phyloP scores from a whole-genome alignment of 768 basidiomycete genomes.

The Leccinum subgranulosum region DNA sequence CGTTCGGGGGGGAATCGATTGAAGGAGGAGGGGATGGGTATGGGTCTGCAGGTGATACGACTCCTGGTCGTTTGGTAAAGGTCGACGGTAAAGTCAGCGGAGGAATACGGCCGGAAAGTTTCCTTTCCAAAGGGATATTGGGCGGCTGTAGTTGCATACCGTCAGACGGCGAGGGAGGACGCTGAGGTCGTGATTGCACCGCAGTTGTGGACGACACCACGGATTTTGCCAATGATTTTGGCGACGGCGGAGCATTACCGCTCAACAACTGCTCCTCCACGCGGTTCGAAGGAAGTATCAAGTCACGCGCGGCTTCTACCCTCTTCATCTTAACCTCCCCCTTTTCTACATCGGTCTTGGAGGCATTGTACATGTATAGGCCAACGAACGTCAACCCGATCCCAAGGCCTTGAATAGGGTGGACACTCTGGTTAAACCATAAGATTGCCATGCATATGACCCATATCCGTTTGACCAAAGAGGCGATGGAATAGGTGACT shows the following conservation, averaged over 20 bases:
- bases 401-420: conserved; percentile 83
- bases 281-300: conserved; percentile 68
- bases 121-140: conserved; percentile 17
- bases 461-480: conserved; percentile 94
- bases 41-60: conserved; percentile 34
- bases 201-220: conserved; percentile 24
- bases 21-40: conserved; percentile 51
- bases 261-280: conserved; percentile 52
- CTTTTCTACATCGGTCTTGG: conserved; percentile 88
- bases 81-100: conserved; percentile 18
- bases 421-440: conserved; percentile 90
- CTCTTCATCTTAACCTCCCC: conserved; percentile 87
- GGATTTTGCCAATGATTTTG: conserved; percentile 1
- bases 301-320: conserved; percentile 66
- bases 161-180: conserved; percentile 3
- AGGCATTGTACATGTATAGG: conserved; percentile 93
- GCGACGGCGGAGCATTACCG: conserved; percentile 34
- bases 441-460: conserved; percentile 97
- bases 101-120: conserved; percentile 11
- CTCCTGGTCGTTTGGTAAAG: conserved; percentile 23
- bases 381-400: conserved; percentile 88
- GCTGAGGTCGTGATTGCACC: conserved; percentile 20
- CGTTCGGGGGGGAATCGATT: conserved; percentile 22
- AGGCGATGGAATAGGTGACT: conserved; percentile 98
- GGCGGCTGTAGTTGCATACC: neutral